Percentiles rank a stretch among this genome's conserved stretches.
phyloP scores from a whole-genome alignment of 139 green algal species.

The Tetradesmus lagerheimii region DNA sequence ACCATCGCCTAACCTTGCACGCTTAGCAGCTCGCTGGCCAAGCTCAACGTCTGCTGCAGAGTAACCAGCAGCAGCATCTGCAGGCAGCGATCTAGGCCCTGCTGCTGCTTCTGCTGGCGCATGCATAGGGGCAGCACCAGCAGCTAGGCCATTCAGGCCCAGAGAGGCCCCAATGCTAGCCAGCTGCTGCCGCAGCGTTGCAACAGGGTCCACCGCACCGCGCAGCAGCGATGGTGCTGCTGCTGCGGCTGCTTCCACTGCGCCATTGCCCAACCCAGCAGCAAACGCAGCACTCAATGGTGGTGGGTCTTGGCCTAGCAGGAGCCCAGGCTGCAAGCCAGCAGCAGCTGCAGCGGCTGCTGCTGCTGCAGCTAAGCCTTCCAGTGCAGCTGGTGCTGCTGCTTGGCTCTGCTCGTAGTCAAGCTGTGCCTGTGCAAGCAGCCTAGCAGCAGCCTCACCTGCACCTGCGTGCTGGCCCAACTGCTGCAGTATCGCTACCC shows the following conservation, averaged over 20 bases:
- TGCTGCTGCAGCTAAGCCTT: neutral
- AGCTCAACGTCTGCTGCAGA: neutral
- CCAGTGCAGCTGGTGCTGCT: neutral
- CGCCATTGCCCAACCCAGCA: neutral
- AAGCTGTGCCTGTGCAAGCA: constrained; percentile 2
- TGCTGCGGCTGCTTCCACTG: neutral
- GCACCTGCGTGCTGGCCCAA: neutral
- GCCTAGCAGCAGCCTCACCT: neutral
- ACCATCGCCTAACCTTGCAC: neutral
- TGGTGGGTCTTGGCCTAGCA: neutral
- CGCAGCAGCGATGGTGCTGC: neutral
- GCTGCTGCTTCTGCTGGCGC: neutral
- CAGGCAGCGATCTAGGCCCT: neutral
- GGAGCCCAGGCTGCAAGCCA: neutral
- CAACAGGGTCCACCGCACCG: neutral
- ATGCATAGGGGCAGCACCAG: neutral
- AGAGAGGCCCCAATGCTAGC: neutral
- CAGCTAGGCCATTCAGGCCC: neutral
- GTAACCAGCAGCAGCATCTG: neutral
- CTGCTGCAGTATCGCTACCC: neutral
- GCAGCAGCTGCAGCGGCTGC: neutral
- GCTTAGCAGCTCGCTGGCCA: neutral
- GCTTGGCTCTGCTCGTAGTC: constrained; percentile 1
- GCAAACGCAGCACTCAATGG: neutral
- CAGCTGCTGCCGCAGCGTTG: neutral